A percentile compares a stretch with the other conserved stretches of the same genome.
These are phyloP conservation scores for Dionaea muscipula DNA, from an alignment of 179 eudicot species.

Conservation along the genomic window DNA sequence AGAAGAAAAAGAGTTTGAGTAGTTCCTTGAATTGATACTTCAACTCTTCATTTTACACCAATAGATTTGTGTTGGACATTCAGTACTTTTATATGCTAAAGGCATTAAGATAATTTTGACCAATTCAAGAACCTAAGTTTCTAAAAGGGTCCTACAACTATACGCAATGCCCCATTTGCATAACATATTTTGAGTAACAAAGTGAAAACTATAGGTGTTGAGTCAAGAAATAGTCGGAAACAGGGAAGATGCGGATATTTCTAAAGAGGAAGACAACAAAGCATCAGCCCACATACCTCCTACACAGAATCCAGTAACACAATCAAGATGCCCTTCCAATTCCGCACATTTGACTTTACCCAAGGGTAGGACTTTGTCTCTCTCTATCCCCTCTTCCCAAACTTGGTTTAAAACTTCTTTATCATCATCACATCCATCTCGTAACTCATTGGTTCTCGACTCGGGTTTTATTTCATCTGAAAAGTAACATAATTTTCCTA, in stretches of 20 bases:
- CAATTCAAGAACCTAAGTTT: too few relatives aligned
- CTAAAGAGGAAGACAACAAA: not conserved
- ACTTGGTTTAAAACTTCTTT: conserved; percentile 18
- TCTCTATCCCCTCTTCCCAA: conserved; percentile 18
- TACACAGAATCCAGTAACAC: conserved; percentile 57
- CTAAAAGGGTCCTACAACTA: too few relatives aligned
- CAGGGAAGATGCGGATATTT: not conserved
- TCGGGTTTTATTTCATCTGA: conserved; percentile 15
- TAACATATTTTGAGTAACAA: not conserved
- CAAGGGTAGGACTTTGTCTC: conserved; percentile 31
- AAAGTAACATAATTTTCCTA: conserved; percentile 38
- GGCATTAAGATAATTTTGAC: too few relatives aligned
- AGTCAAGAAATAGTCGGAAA: not conserved
- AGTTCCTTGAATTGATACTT: too few relatives aligned
- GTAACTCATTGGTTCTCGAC: conserved; percentile 11
- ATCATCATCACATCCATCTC: conserved; percentile 16
- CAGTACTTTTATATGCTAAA: too few relatives aligned
- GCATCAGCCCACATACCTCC: conserved; percentile 50
- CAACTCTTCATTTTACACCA: too few relatives aligned
- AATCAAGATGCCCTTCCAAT: conserved; percentile 68
- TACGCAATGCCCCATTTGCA: too few relatives aligned
- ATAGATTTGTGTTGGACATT: too few relatives aligned
- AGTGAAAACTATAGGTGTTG: not conserved
- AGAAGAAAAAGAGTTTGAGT: too few relatives aligned
- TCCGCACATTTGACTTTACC: conserved; percentile 39